Evolutionary conservation across 768 basidiomycete species (phyloP).

Genomic region (Lentinula sp.): DNA sequence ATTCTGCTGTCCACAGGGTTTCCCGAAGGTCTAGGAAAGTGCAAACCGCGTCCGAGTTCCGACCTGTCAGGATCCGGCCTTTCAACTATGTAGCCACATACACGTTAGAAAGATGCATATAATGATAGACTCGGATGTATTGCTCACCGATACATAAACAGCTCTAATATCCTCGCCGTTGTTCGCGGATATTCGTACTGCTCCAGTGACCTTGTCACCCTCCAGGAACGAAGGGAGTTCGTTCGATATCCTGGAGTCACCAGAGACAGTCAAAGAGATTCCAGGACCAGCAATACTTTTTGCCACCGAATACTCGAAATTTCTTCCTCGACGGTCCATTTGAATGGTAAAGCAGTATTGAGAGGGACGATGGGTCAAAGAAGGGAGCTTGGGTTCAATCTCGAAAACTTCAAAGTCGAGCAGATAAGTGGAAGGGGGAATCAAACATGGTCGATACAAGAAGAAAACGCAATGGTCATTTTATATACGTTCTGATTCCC

Average conservation of each 20-base stretch:
- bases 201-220: background rate
- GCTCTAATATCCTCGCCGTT: conserved; percentile 3
- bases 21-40: conserved; percentile 1
- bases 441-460: background rate
- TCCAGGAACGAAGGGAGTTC: conserved; percentile 3
- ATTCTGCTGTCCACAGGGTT: background rate
- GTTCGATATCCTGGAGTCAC: conserved; percentile 3
- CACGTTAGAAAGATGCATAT: background rate
- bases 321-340: background rate
- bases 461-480: background rate
- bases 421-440: background rate
- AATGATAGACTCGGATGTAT: background rate
- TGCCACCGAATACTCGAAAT: background rate
- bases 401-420: background rate
- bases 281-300: conserved; percentile 1
- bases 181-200: conserved; percentile 1
- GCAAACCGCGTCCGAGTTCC: conserved; percentile 2
- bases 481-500: background rate
- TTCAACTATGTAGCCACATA: background rate
- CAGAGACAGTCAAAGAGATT: background rate
- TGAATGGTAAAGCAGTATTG: conserved; percentile 1
- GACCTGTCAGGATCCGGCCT: conserved; percentile 2
- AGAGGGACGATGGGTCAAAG: background rate
- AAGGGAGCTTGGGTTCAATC: background rate
- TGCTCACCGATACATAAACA: background rate